Evolutionary conservation across 1,284 basidiomycete species (phyloP).

Genomic region (Apiotrichum laibachii): DNA sequence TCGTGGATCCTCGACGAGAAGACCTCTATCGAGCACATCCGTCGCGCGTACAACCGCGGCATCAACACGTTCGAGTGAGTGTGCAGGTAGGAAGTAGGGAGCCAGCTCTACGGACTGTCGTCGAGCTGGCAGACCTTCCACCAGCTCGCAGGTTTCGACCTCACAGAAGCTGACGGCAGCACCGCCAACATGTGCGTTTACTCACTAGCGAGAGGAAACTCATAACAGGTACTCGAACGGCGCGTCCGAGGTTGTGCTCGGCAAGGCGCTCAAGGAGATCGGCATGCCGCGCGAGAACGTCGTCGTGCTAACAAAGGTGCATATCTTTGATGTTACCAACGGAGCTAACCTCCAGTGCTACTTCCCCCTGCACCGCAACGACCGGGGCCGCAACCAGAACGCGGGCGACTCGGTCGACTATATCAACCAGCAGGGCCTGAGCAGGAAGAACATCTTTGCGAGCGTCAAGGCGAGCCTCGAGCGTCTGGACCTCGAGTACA

Average conservation of each 20-base stretch:
- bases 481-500: constrained; percentile 66
- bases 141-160: background rate
- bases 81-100: no score
- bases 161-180: constrained; percentile 9
- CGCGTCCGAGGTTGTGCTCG: constrained; percentile 63
- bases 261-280: constrained; percentile 72
- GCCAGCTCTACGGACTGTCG: no score
- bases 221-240: constrained; percentile 56
- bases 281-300: constrained; percentile 70
- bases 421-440: constrained; percentile 55
- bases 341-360: constrained; percentile 18
- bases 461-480: constrained; percentile 63
- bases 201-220: background rate
- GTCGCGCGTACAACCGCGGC: constrained; percentile 41
- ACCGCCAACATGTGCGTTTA: constrained; percentile 36
- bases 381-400: constrained; percentile 3
- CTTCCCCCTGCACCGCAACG: constrained; percentile 20
- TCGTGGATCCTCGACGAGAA: constrained; percentile 44
- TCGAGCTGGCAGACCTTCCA: background rate
- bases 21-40: constrained; percentile 45
- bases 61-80: constrained; percentile 47
- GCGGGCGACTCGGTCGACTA: constrained; percentile 6
- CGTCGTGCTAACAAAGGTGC: constrained; percentile 74
- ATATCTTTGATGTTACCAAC: background rate
- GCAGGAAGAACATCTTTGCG: constrained; percentile 63